Percentiles rank a stretch among this genome's conserved stretches.
Conservation (phyloP, 2,329 filamentous ascomycete species). For the Trichoderma atroviride region DNA sequence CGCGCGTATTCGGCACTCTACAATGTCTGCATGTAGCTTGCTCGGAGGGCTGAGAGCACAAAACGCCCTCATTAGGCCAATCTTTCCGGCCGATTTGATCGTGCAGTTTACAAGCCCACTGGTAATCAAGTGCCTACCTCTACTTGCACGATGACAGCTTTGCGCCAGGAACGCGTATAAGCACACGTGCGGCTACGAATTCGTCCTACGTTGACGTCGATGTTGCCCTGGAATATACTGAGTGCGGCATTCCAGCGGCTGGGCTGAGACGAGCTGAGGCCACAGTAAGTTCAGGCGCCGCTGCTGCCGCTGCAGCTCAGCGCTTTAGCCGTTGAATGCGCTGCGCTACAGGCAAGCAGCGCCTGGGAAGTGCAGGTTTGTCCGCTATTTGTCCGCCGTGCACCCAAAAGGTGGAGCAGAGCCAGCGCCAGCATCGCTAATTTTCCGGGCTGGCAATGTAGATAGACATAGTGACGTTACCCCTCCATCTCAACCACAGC, state of each 20-base stretch:
- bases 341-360: background rate
- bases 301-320: background rate
- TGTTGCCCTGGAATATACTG: background rate
- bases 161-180: background rate
- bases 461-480: constrained; percentile 24
- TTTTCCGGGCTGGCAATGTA: constrained; percentile 13
- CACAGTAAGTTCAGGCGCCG: background rate
- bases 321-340: background rate
- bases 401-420: background rate
- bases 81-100: background rate
- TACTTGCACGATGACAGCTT: background rate
- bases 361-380: background rate
- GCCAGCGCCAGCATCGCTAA: constrained; percentile 9
- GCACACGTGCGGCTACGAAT: background rate
- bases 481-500: constrained; percentile 24
- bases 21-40: background rate
- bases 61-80: background rate
- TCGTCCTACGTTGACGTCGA: background rate
- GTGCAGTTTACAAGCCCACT: background rate
- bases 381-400: constrained; percentile 9
- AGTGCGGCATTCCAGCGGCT: constrained; percentile 13
- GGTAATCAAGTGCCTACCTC: background rate
- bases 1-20: background rate
- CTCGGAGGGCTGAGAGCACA: background rate
- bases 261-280: constrained; percentile 6